A percentile compares a stretch with the other conserved stretches of the same genome.
Evolutionary conservation across 805 yeast genomes (phyloP).

Genomic region (Saturnispora saitoi): DNA sequence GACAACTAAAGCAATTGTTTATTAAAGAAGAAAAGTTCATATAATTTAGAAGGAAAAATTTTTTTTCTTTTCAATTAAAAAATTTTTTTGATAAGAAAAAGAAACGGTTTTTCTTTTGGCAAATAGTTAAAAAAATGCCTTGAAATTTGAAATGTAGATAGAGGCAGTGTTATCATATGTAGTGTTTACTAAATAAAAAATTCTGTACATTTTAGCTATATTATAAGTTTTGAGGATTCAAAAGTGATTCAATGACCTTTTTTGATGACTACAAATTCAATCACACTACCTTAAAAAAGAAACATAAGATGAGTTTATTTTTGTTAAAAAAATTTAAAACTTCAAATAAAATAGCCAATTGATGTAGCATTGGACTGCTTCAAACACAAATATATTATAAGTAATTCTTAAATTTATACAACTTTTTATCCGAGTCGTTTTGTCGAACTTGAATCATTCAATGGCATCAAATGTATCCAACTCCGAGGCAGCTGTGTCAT

Average conservation of each 20-base stretch:
- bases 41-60: background rate
- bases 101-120: background rate
- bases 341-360: background rate
- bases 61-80: background rate
- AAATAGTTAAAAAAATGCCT: background rate
- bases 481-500: slow-evolving; percentile 1
- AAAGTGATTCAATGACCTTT: background rate
- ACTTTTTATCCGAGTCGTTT: background rate
- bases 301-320: background rate
- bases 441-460: background rate
- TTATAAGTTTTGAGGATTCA: background rate
- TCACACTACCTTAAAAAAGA: background rate
- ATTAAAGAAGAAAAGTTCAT: background rate
- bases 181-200: too few relatives aligned
- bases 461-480: background rate
- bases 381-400: background rate
- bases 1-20: background rate
- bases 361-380: background rate
- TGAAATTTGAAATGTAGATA: too few relatives aligned
- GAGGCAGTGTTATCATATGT: too few relatives aligned
- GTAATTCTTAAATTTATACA: background rate
- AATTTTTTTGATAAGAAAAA: background rate
- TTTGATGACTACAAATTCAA: background rate
- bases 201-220: too few relatives aligned
- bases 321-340: background rate